Evolutionary conservation across 2,329 filamentous ascomycete genomes (phyloP).

Genomic region (Aureobasidium sp.): DNA sequence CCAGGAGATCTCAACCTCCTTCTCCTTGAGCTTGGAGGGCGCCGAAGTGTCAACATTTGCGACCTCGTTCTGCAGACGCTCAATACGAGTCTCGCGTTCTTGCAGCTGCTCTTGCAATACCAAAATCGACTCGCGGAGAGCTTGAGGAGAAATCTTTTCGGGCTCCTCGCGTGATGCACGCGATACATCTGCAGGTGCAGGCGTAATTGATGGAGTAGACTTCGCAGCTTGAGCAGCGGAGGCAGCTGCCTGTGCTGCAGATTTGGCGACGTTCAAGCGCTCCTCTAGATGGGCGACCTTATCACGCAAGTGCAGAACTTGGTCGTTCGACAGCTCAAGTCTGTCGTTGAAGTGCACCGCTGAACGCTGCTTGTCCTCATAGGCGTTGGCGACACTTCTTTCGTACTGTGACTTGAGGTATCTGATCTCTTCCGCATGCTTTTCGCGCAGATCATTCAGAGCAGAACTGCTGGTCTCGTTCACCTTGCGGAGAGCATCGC

Average conservation of each 20-base stretch:
- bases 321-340: conserved; percentile 73
- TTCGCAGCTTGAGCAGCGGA: conserved; percentile 46
- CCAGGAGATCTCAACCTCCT: conserved; percentile 91
- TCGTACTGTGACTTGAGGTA: conserved; percentile 56
- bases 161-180: conserved; percentile 40
- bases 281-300: conserved; percentile 80
- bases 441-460: conserved; percentile 50
- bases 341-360: conserved; percentile 77
- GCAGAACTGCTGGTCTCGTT: conserved; percentile 46
- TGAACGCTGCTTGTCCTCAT: conserved; percentile 73
- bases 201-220: conserved; percentile 17
- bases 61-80: conserved; percentile 71
- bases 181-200: conserved; percentile 15
- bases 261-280: conserved; percentile 81
- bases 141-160: conserved; percentile 89
- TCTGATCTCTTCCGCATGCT: conserved; percentile 52
- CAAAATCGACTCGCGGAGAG: conserved; percentile 89
- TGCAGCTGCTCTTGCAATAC: conserved; percentile 95
- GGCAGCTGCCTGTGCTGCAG: conserved; percentile 76
- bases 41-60: conserved; percentile 67
- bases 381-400: conserved; percentile 36
- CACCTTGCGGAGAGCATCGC: conserved; percentile 50
- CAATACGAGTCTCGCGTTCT: conserved; percentile 83
- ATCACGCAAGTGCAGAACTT: conserved; percentile 78
- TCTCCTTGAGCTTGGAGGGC: conserved; percentile 75